Percentiles rank a stretch among this genome's conserved stretches.
phyloP scores from a whole-genome alignment of 1,139 yeast genomes.

The Torulaspora globosa region DNA sequence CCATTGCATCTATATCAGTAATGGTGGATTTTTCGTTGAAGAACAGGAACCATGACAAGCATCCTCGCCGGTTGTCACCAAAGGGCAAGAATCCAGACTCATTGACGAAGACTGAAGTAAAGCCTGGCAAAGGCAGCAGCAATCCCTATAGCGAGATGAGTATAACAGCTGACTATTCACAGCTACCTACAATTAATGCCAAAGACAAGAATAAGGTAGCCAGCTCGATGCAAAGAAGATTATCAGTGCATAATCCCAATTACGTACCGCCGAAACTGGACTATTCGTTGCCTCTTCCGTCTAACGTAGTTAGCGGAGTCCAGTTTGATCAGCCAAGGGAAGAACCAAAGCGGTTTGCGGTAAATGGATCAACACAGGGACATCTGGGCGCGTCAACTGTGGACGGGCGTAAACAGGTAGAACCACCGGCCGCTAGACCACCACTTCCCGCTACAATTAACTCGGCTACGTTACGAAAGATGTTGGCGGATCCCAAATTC shows the following conservation, averaged over 20 bases:
- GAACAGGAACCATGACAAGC: slow-evolving; percentile 34
- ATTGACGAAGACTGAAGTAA: slow-evolving; percentile 17
- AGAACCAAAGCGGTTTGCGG: background rate
- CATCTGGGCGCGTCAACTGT: background rate
- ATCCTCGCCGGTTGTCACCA: slow-evolving; percentile 19
- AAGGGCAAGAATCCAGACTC: slow-evolving; percentile 16
- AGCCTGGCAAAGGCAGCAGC: slow-evolving; percentile 11
- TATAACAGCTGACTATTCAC: slow-evolving; percentile 24
- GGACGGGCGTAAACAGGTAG: background rate
- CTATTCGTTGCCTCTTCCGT: slow-evolving; percentile 34
- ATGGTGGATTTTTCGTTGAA: slow-evolving; percentile 38
- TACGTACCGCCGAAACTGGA: slow-evolving; percentile 32
- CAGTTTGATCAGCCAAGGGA: background rate
- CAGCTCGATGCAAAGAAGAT: slow-evolving; percentile 41
- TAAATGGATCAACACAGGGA: background rate
- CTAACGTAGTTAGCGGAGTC: slow-evolving; percentile 3
- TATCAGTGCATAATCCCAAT: slow-evolving; percentile 39
- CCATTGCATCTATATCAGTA: background rate
- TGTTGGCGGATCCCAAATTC: slow-evolving; percentile 39
- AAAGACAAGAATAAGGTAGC: slow-evolving; percentile 41
- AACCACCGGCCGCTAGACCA: background rate
- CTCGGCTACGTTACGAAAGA: slow-evolving; percentile 23
- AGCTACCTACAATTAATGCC: slow-evolving; percentile 36
- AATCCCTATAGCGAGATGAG: slow-evolving; percentile 35
- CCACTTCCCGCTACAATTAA: slow-evolving; percentile 13